Base-by-base conservation (phyloP, 257 asterid species). In the Solanum chiquidenum region DNA sequence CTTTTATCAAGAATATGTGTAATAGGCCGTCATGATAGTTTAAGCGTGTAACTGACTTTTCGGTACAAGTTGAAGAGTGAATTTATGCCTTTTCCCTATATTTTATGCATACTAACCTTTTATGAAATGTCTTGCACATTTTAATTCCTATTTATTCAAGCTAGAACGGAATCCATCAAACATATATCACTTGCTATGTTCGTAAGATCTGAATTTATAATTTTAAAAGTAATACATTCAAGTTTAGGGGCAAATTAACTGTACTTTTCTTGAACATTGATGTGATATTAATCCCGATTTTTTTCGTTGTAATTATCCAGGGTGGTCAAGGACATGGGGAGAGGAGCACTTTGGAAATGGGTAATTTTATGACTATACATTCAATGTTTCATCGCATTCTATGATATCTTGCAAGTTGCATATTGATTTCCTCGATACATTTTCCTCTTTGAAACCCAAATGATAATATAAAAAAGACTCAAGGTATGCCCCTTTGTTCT, bases 301-400 rank as follows among this genome's bases (percentile, higher is more conserved):
- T 27, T 42, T 77, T 77, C 38, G 3, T 42, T 77, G 62, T 42
- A 42, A 77, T n/a, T 13, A 42, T 40, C 84, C 34, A 97, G 99
- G 99, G 88, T 97, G 99, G 99, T 96, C 99, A 13, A 93, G 99
- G 91, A 97, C 98, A 79, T 97, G 99, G 99, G 99, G 99, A 84
- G 99, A 97, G 89, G 99, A 97, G 91, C 99, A 97, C 94, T 96
- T 96, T 3, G 99, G 99, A 85, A 97, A 97, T 14, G 98, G 99
- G 99, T 97, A 93, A 93, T n/a, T 92, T 83, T 58, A 37, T 87
- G 75, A 86, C 52, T 72, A 46, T 84, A 9, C 49, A 14, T 73
- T 75, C 42, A 60, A 3, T n/a, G 33, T 77, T 76, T n/a, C 58
- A n/a, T 76, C 44, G 10, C 5, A 7, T 23, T 77, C 60, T n/a